Percentiles rank a stretch among this genome's conserved stretches.
phyloP scores from a whole-genome alignment of 192 early-diverging fungal genomes.

The Gonapodya prolifera region DNA sequence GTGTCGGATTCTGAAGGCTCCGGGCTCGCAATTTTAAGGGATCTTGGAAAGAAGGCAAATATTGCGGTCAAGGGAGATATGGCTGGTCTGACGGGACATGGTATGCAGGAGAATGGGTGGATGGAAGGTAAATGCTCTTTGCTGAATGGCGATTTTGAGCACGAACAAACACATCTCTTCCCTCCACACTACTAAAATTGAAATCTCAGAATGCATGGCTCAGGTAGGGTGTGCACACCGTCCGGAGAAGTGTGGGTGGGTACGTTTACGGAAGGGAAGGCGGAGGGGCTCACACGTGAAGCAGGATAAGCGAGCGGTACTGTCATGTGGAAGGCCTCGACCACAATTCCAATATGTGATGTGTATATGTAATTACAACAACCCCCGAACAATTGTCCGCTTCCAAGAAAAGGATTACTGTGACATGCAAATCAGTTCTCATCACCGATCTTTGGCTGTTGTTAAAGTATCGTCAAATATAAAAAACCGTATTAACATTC shows the following conservation, averaged over 20 bases:
- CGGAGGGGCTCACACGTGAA: not conserved
- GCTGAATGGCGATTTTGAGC: not conserved
- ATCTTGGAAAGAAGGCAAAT: not conserved
- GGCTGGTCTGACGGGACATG: not conserved
- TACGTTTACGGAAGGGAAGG: not conserved
- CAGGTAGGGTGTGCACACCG: not conserved
- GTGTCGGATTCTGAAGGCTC: too few relatives aligned
- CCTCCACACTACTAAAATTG: not conserved
- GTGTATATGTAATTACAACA: too few relatives aligned
- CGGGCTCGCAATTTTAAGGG: not conserved
- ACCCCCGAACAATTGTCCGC: too few relatives aligned
- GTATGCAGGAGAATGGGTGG: not conserved
- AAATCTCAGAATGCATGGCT: not conserved
- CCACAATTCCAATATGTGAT: too few relatives aligned
- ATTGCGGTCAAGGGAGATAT: not conserved
- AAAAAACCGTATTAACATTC: not conserved
- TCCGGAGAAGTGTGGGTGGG: not conserved
- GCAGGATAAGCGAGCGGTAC: not conserved
- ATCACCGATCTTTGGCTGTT: slow-evolving; percentile 1
- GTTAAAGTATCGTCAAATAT: not conserved
- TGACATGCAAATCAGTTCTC: not conserved
- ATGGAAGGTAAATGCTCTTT: not conserved
- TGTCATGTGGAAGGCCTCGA: too few relatives aligned
- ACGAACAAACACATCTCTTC: too few relatives aligned
- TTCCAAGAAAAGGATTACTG: not conserved